Evolutionary conservation across 2,329 filamentous ascomycete genomes (phyloP).

Genomic region (Cordyceps pruinosa): DNA sequence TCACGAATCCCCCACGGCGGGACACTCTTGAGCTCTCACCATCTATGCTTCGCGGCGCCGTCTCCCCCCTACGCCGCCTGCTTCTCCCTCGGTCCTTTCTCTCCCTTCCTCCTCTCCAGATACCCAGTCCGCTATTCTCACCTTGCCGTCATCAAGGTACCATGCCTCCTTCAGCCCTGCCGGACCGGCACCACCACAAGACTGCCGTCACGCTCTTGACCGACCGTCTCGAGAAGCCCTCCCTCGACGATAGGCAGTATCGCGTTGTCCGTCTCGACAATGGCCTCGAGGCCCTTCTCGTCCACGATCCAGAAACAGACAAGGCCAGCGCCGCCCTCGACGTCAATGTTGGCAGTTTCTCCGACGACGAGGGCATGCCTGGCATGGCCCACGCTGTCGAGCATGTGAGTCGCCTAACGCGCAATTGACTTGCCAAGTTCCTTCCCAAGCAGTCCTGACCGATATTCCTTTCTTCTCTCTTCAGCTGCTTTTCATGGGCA

Average conservation of each 20-base stretch:
- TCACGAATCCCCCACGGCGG: conserved; percentile 6
- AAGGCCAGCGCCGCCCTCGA: conserved; percentile 94
- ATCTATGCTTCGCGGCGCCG: conserved; percentile 9
- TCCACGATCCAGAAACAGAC: conserved; percentile 91
- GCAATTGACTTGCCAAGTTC: conserved; percentile 16
- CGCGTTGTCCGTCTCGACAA: conserved; percentile 80
- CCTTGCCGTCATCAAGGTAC: background rate
- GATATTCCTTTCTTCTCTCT: background rate
- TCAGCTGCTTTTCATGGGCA: conserved; percentile 91
- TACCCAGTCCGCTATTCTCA: background rate
- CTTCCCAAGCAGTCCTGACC: background rate
- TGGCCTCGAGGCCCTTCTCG: conserved; percentile 81
- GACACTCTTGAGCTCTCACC: background rate
- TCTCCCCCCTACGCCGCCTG: conserved; percentile 5
- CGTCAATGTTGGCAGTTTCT: conserved; percentile 94
- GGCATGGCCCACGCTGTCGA: conserved; percentile 95
- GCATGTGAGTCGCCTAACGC: conserved; percentile 50
- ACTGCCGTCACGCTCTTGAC: conserved; percentile 42
- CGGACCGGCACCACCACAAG: conserved; percentile 25
- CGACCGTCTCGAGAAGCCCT: conserved; percentile 72
- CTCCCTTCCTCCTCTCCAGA: background rate
- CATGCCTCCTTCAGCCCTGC: conserved; percentile 19
- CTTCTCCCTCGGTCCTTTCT: background rate
- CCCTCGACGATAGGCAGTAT: conserved; percentile 80
- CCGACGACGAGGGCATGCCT: conserved; percentile 82